These are phyloP conservation scores for Leucogyrophana mollusca DNA, from an alignment of 768 basidiomycete genomes.

Conservation along the genomic window DNA sequence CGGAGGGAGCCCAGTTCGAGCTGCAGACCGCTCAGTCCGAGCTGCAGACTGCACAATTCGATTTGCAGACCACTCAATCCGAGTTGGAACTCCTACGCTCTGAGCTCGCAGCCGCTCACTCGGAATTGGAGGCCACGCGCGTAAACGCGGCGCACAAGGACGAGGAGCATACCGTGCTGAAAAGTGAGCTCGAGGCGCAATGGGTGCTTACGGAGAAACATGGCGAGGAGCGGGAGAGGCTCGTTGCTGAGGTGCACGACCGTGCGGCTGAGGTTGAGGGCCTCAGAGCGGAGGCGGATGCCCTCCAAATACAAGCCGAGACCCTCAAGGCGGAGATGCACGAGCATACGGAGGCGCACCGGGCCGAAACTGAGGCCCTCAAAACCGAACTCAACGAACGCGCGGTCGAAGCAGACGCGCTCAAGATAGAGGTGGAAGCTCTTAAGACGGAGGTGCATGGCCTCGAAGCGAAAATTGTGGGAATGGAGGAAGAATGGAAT, in stretches of 20 bases:
- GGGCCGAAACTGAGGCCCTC: neutral
- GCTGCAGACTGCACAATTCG: slow-evolving; percentile 15
- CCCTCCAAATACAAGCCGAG: neutral
- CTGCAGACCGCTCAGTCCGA: slow-evolving; percentile 1
- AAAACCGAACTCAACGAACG: neutral
- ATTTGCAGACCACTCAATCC: slow-evolving; percentile 29
- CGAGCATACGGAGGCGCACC: neutral
- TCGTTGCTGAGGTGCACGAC: slow-evolving; percentile 35
- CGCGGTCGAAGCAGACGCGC: slow-evolving; percentile 25
- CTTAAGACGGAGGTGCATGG: slow-evolving; percentile 30
- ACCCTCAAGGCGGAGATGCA: neutral
- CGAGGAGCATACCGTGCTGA: slow-evolving; percentile 48
- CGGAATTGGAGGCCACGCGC: slow-evolving; percentile 35
- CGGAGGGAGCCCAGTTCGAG: slow-evolving; percentile 16
- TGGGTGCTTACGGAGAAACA: slow-evolving; percentile 64
- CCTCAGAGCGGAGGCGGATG: slow-evolving; percentile 36
- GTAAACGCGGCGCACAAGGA: slow-evolving; percentile 40
- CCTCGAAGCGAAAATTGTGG: slow-evolving; percentile 38
- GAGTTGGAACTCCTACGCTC: slow-evolving; percentile 44
- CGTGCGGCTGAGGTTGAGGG: slow-evolving; percentile 40
- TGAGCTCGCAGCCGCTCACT: slow-evolving; percentile 24
- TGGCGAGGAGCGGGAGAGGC: slow-evolving; percentile 43
- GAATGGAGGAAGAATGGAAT: slow-evolving; percentile 55
- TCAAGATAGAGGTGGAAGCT: slow-evolving; percentile 25
- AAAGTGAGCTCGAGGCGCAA: slow-evolving; percentile 67